Evolutionary conservation across 2,329 filamentous ascomycete genomes (phyloP).

Genomic region (Scedosporium apiospermum): DNA sequence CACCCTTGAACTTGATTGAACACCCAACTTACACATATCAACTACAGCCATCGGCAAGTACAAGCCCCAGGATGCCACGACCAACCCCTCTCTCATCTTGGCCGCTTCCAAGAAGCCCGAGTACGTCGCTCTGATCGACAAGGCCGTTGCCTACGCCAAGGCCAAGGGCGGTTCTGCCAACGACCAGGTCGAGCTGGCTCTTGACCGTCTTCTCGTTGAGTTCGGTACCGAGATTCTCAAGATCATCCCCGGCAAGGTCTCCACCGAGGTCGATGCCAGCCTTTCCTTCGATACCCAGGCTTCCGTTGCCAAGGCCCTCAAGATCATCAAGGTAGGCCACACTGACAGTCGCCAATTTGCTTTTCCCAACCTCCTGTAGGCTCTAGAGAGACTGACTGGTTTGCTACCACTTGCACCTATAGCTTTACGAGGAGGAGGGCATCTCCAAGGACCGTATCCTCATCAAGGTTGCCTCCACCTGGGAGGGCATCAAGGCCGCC

Average conservation of each 20-base stretch:
- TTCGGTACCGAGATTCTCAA: slow-evolving; percentile 97
- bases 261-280: slow-evolving; percentile 92
- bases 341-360: background rate
- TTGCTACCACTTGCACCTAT: background rate
- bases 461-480: slow-evolving; percentile 99
- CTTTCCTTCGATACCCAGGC: slow-evolving; percentile 93
- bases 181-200: slow-evolving; percentile 76
- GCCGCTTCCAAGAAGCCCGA: slow-evolving; percentile 97
- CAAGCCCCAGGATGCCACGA: slow-evolving; percentile 99
- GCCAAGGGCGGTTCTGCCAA: slow-evolving; percentile 57
- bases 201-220: slow-evolving; percentile 92
- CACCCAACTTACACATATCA: slow-evolving; percentile 3
- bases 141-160: slow-evolving; percentile 81
- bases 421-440: slow-evolving; percentile 86
- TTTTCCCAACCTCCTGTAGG: background rate
- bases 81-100: slow-evolving; percentile 97
- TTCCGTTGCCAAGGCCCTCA: slow-evolving; percentile 89
- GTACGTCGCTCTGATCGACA: slow-evolving; percentile 86
- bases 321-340: slow-evolving; percentile 77
- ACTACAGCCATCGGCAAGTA: slow-evolving; percentile 90
- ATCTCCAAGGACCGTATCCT: slow-evolving; percentile 90
- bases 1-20: slow-evolving; percentile 5
- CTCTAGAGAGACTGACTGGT: slow-evolving; percentile 24
- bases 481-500: slow-evolving; percentile 98
- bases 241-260: slow-evolving; percentile 97